Evolutionary conservation across 2,329 filamentous ascomycete species (phyloP).

Genomic region (Penicillium italicum): DNA sequence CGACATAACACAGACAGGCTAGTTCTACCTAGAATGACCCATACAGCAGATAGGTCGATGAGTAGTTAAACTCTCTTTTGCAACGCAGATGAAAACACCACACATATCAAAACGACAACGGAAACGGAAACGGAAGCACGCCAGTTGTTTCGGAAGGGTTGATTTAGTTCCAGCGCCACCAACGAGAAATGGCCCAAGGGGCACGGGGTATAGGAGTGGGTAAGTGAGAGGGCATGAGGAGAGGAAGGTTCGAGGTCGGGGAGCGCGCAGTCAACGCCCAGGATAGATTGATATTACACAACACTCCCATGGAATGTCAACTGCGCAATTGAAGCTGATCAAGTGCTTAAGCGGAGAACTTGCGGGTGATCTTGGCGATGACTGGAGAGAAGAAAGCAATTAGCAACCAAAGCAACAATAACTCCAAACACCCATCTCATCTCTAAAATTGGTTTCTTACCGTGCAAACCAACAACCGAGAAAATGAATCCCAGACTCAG

Average conservation of each 20-base stretch:
- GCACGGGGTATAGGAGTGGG: constrained; percentile 26
- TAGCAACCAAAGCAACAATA: constrained; percentile 4
- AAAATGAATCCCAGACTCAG: constrained; percentile 98
- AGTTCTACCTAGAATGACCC: constrained; percentile 19
- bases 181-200: constrained; percentile 18
- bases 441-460: constrained; percentile 53
- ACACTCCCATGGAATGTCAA: not conserved
- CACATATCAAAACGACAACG: constrained; percentile 24
- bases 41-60: constrained; percentile 35
- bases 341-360: constrained; percentile 61
- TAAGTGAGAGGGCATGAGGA: constrained; percentile 1
- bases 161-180: constrained; percentile 13
- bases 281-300: not conserved
- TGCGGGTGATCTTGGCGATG: constrained; percentile 90
- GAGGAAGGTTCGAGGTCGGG: constrained; percentile 6
- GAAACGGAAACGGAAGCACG: constrained; percentile 19
- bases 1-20: not conserved
- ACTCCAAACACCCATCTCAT: not conserved
- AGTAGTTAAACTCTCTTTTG: constrained; percentile 20
- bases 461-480: constrained; percentile 93
- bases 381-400: constrained; percentile 52
- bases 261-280: constrained; percentile 2
- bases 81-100: constrained; percentile 24
- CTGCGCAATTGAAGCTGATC: not conserved
- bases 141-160: constrained; percentile 14